phyloP scores from a whole-genome alignment of 169 alveolate species.

The Plasmodium falciparum region DNA sequence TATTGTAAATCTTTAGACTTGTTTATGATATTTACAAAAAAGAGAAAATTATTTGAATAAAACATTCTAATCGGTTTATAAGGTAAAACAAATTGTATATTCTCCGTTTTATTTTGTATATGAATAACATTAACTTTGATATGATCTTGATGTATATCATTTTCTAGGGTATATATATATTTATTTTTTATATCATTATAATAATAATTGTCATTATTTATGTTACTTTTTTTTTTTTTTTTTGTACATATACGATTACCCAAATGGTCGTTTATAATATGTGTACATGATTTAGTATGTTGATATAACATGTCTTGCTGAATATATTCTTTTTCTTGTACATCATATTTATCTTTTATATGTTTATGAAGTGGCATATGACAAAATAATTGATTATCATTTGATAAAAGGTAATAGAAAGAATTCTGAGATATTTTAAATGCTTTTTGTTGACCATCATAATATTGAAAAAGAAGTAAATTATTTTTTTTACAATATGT shows the following conservation, averaged over 20 bases:
- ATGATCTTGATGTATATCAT: background rate
- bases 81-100: constrained; percentile 12
- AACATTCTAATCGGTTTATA: constrained; percentile 60
- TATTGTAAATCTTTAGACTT: constrained; percentile 8
- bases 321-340: too few relatives aligned
- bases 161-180: constrained; percentile 33
- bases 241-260: too few relatives aligned
- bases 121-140: constrained; percentile 47
- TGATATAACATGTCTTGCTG: too few relatives aligned
- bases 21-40: constrained; percentile 45
- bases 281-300: too few relatives aligned
- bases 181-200: constrained; percentile 2
- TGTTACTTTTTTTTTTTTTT: too few relatives aligned
- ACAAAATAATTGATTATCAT: constrained; percentile 24
- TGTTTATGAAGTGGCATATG: background rate
- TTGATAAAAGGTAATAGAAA: constrained; percentile 32
- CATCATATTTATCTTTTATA: background rate
- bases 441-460: constrained; percentile 51
- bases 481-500: constrained; percentile 49
- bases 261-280: too few relatives aligned
- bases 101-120: constrained; percentile 23
- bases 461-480: constrained; percentile 38
- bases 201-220: background rate
- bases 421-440: constrained; percentile 24
- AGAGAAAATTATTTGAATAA: constrained; percentile 26